A percentile compares a stretch with the other conserved stretches of the same genome.
phyloP scores from a whole-genome alignment of 805 yeast genomes.

The Metschnikowia kofuensis region DNA sequence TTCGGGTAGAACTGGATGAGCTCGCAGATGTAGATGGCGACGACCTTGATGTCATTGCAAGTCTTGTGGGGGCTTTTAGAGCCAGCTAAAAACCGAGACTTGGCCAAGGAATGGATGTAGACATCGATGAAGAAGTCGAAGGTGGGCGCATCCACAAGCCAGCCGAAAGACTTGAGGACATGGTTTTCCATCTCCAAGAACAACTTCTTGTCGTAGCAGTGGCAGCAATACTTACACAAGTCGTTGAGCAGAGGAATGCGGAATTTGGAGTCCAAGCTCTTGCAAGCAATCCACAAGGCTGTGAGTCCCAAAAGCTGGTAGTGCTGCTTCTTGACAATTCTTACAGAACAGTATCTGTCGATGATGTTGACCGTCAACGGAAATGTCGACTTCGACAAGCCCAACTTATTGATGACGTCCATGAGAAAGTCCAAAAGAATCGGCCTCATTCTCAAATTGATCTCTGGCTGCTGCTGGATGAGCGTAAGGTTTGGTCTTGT shows the following conservation, averaged over 20 bases:
- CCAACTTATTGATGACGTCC: constrained; percentile 43
- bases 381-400: constrained; percentile 39
- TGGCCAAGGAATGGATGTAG: constrained; percentile 38
- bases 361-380: constrained; percentile 45
- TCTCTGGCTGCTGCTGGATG: constrained; percentile 46
- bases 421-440: constrained; percentile 40
- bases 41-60: constrained; percentile 47
- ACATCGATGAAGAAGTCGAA: constrained; percentile 64
- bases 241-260: constrained; percentile 55
- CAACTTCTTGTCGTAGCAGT: constrained; percentile 52
- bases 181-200: constrained; percentile 70
- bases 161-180: constrained; percentile 57
- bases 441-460: constrained; percentile 43
- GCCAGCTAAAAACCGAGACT: constrained; percentile 23
- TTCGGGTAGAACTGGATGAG: constrained; percentile 60
- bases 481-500: constrained; percentile 25
- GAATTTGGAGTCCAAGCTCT: constrained; percentile 51
- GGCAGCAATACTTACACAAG: constrained; percentile 54
- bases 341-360: constrained; percentile 43
- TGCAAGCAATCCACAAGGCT: constrained; percentile 43
- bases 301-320: constrained; percentile 45
- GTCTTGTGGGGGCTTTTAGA: constrained; percentile 27
- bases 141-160: constrained; percentile 63
- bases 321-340: constrained; percentile 45
- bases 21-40: constrained; percentile 64